These are phyloP conservation scores for Neofusicoccum kwambonambiense DNA, from an alignment of 2,329 filamentous ascomycete genomes.

Conservation along the genomic window DNA sequence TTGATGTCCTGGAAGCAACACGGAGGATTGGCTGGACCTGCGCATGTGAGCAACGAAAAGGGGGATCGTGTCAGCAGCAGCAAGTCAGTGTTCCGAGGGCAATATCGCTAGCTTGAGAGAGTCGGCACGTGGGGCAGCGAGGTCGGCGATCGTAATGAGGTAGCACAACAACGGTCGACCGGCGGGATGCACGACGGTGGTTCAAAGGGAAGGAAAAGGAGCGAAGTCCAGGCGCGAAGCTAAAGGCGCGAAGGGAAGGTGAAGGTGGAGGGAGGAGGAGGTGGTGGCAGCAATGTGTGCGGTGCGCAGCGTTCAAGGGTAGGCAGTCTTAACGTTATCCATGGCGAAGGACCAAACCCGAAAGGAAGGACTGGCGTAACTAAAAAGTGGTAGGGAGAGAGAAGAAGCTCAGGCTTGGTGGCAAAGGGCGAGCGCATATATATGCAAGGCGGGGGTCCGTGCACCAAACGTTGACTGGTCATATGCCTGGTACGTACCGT, in stretches of 20 bases:
- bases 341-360: background rate
- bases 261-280: background rate
- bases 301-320: background rate
- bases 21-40: background rate
- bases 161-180: background rate
- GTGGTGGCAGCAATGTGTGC: background rate
- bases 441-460: background rate
- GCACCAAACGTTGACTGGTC: background rate
- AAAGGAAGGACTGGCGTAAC: background rate
- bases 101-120: background rate
- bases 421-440: background rate
- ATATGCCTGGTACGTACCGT: slow-evolving; percentile 5
- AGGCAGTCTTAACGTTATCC: background rate
- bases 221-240: background rate
- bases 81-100: slow-evolving; percentile 3
- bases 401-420: background rate
- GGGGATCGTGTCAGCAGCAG: slow-evolving; percentile 7
- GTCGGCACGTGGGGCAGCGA: background rate
- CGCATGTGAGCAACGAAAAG: slow-evolving; percentile 8
- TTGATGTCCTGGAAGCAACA: background rate
- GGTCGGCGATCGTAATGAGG: background rate
- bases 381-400: background rate
- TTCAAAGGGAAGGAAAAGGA: background rate
- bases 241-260: background rate
- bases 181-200: too few species aligned